Evolutionary conservation across 306 rosid species (phyloP).

Genomic region (Carpinus viminea): DNA sequence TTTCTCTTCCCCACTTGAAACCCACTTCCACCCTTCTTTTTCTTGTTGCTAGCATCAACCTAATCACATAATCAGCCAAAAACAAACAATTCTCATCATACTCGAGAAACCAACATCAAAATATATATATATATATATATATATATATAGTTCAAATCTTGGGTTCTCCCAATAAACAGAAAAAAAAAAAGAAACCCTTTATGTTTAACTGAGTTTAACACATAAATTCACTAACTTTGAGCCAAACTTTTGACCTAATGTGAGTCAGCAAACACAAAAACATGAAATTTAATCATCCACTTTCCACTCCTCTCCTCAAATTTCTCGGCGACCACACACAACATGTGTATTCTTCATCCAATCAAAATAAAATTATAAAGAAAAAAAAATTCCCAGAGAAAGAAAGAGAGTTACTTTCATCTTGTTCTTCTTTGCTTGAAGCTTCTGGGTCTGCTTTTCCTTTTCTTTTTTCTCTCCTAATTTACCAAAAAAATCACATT

Average conservation of each 20-base stretch:
- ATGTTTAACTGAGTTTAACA: background rate
- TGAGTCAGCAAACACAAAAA: background rate
- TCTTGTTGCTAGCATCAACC: slow-evolving; percentile 72
- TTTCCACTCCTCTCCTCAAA: background rate
- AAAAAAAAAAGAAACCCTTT: background rate
- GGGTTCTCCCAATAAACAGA: background rate
- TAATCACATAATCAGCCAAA: slow-evolving; percentile 26
- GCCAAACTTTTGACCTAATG: slow-evolving; percentile 1
- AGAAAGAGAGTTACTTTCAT: slow-evolving; percentile 57
- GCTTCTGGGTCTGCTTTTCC: slow-evolving; percentile 63
- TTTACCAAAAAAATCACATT: slow-evolving; percentile 13
- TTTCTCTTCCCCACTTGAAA: slow-evolving; percentile 85
- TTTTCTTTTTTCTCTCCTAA: slow-evolving; percentile 71
- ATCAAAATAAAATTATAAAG: background rate
- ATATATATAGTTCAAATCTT: background rate
- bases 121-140: background rate
- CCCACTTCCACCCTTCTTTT: slow-evolving; percentile 66
- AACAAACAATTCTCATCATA: background rate
- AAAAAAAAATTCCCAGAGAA: background rate
- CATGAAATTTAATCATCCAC: background rate
- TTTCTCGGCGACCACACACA: background rate
- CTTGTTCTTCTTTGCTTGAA: slow-evolving; percentile 65
- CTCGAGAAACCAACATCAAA: background rate
- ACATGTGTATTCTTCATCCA: background rate
- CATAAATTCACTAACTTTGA: background rate